Base-by-base conservation (phyloP, 2,329 filamentous ascomycete species). In the Phialocephala subalpina region DNA sequence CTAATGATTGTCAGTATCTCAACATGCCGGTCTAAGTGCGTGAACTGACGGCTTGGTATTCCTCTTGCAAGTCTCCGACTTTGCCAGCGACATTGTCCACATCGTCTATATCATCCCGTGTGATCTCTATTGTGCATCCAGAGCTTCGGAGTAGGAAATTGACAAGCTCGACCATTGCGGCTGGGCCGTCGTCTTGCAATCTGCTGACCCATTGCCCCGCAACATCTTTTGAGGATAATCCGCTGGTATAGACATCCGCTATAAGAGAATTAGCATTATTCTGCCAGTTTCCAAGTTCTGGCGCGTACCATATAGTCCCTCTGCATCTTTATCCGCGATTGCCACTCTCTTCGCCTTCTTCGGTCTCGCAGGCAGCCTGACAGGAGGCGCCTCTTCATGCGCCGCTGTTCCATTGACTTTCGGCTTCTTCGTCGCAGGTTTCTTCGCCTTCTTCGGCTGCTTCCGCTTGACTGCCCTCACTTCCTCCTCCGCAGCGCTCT, bases 71-170 rank as follows among this genome's bases (percentile, higher is more conserved):
- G 73, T 98, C 94, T 25, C 86, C 84, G 55, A 99, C 82, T 75
- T 89, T 90, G 74, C 89, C 90, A 20, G 92, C 88, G 57, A 91
- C 92, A 75, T 96, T 94, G 77, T 99, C 96, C 8, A 93, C 89
- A 76, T 99, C 95, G 70, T 90, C 89, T 69, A 97, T 92, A 77
- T 98, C 94, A 76, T 96, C 90, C 45, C 87, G 86, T 11, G 90
- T 91, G 62, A 99, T 87, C 71, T 91, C 86, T 62, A 92, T 84
- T 62, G 93, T 88, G 77, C 94, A 97, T 35, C 96, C 96, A 20
- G 94, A 89, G 68, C 92, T 86, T 73, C 87, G 85, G 42, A 92
- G 79, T 40, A 91, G 84, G 70, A 88, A 90, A 78, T 91, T 91
- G 72, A 92, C 84, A 62, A 91, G 79, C 58, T 90, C 87, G 18